Percentiles rank a stretch among this genome's conserved stretches.
Conservation (phyloP, 108 stramenopile species). For the Conticribra weissflogii region DNA sequence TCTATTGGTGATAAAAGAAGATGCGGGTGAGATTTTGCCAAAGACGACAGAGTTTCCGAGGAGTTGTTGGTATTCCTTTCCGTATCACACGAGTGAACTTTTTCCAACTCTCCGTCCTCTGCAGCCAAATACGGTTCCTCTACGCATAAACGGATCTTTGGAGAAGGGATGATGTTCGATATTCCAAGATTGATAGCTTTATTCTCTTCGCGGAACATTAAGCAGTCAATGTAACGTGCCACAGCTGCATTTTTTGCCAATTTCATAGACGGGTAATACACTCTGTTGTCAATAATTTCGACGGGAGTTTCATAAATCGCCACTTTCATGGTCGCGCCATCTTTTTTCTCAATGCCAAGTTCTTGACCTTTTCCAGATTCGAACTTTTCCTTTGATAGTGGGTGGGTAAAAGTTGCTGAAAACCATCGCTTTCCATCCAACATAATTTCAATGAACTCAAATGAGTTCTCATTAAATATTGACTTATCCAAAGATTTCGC, state of each 20-base stretch:
- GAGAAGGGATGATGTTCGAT: neutral
- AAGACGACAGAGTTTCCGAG: neutral
- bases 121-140: conserved; percentile 33
- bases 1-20: conserved; percentile 11
- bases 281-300: conserved; percentile 26
- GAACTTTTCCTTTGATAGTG: conserved; percentile 29
- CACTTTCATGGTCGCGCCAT: neutral
- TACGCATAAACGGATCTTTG: conserved; percentile 17
- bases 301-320: conserved; percentile 20
- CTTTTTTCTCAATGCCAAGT: conserved; percentile 1
- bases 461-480: too few relatives aligned
- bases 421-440: conserved; percentile 16
- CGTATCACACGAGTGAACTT: neutral
- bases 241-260: conserved; percentile 45
- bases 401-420: conserved; percentile 29
- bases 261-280: conserved; percentile 21
- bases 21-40: neutral
- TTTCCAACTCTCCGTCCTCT: neutral
- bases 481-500: too few relatives aligned
- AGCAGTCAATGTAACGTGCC: conserved; percentile 47
- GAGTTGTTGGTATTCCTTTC: neutral
- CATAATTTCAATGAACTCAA: too few relatives aligned
- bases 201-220: conserved; percentile 19
- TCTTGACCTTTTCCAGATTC: conserved; percentile 25
- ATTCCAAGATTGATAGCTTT: neutral